A percentile compares a stretch with the other conserved stretches of the same genome.
Evolutionary conservation across 331 rosid genomes (phyloP).

Genomic region (Dryas integrifolia): DNA sequence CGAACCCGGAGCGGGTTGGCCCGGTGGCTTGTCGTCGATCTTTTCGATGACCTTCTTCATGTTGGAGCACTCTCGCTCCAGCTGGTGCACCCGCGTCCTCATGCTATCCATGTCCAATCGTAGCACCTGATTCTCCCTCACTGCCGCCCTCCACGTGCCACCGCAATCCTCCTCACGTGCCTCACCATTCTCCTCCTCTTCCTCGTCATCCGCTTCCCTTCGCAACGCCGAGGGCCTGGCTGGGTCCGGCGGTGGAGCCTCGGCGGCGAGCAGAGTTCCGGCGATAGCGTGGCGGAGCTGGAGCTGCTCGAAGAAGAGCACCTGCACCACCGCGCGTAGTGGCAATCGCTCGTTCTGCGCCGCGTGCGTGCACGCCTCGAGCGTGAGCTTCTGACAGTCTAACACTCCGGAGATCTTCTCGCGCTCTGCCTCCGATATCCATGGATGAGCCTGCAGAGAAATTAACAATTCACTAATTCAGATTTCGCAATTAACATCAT

Average conservation of each 20-base stretch:
- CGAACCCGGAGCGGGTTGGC: conserved; percentile 8
- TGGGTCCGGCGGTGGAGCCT: conserved; percentile 32
- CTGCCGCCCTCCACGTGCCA: conserved; percentile 69
- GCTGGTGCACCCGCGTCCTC: conserved; percentile 98
- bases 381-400: conserved; percentile 79
- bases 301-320: conserved; percentile 92
- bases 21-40: conserved; percentile 43
- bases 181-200: conserved; percentile 13
- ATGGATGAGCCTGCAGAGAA: conserved; percentile 69
- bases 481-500: neutral
- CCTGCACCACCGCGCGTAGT: conserved; percentile 83
- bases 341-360: conserved; percentile 98
- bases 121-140: conserved; percentile 94
- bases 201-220: conserved; percentile 31
- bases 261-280: conserved; percentile 66
- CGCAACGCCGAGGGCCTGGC: conserved; percentile 41
- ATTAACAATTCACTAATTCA: neutral
- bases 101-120: conserved; percentile 97
- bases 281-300: conserved; percentile 96
- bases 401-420: conserved; percentile 70
- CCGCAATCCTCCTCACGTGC: conserved; percentile 4
- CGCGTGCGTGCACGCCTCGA: conserved; percentile 98
- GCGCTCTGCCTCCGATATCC: conserved; percentile 66
- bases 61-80: conserved; percentile 87
- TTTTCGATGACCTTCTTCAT: conserved; percentile 77